A percentile compares a stretch with the other conserved stretches of the same genome.
These are phyloP conservation scores for Yamadazyma blattariae DNA, from an alignment of 1,139 yeast species.

Conservation along the genomic window DNA sequence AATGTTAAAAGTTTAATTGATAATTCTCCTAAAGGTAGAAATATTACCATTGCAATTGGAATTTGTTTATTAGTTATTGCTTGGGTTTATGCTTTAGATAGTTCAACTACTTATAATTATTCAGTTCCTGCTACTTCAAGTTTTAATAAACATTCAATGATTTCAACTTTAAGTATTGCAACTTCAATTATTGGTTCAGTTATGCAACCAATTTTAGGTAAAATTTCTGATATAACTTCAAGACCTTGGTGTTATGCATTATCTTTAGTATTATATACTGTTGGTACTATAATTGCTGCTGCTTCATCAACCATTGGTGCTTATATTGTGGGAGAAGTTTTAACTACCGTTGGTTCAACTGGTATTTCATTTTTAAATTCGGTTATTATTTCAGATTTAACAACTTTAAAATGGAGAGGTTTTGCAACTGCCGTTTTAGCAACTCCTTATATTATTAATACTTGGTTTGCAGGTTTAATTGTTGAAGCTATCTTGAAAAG, in stretches of 20 bases:
- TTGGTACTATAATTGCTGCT: constrained; percentile 27
- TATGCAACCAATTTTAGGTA: constrained; percentile 25
- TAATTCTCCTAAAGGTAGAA: constrained; percentile 4
- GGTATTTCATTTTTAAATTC: constrained; percentile 17
- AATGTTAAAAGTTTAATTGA: constrained; percentile 11
- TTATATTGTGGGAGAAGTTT: constrained; percentile 26
- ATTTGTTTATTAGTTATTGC: constrained; percentile 28
- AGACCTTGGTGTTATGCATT: constrained; percentile 24
- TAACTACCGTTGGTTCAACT: constrained; percentile 25
- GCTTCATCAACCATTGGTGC: constrained; percentile 24
- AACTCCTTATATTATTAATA: constrained; percentile 25
- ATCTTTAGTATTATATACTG: constrained; percentile 18
- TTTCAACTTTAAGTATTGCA: constrained; percentile 29
- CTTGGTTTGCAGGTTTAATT: constrained; percentile 31
- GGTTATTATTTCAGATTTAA: constrained; percentile 28
- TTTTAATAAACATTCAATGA: constrained; percentile 27
- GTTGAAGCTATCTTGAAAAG: constrained; percentile 20
- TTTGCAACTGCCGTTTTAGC: constrained; percentile 20
- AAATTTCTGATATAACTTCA: constrained; percentile 27
- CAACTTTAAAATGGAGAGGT: constrained; percentile 31
- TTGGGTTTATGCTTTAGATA: constrained; percentile 33
- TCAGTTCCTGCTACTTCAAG: constrained; percentile 25
- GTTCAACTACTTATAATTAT: constrained; percentile 32
- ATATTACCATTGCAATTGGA: constrained; percentile 3
- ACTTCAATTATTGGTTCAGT: constrained; percentile 24